These are phyloP conservation scores for Madurella fahalii DNA, from an alignment of 2,329 filamentous ascomycete species.

Conservation along the genomic window DNA sequence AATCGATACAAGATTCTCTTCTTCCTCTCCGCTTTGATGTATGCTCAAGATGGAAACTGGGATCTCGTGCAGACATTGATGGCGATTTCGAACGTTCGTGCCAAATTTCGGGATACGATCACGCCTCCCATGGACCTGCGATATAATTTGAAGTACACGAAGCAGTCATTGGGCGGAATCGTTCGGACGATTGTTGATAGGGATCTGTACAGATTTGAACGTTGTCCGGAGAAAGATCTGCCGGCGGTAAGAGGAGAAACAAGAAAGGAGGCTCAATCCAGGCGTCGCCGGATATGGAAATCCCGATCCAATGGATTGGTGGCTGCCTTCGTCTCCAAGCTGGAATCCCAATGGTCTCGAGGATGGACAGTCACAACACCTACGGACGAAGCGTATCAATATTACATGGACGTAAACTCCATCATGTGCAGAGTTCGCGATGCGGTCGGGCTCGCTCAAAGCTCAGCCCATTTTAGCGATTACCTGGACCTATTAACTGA, in stretches of 20 bases:
- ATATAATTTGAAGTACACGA: conserved; percentile 8
- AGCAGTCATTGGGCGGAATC: not conserved
- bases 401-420: conserved; percentile 4
- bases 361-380: conserved; percentile 9
- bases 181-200: not conserved
- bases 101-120: not conserved
- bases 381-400: not conserved
- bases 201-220: not conserved
- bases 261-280: not conserved
- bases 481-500: conserved; percentile 5
- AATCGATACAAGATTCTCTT: conserved; percentile 17
- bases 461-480: conserved; percentile 3
- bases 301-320: not conserved
- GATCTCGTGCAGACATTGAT: conserved; percentile 17
- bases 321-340: not conserved
- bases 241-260: not conserved
- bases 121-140: conserved; percentile 2
- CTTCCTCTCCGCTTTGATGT: conserved; percentile 16
- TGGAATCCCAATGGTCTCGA: conserved; percentile 3
- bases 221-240: conserved; percentile 4
- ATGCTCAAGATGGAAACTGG: conserved; percentile 2
- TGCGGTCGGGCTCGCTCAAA: conserved; percentile 4
- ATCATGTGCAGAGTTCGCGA: conserved; percentile 6
- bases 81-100: conserved; percentile 4
- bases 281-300: conserved; percentile 4